Evolutionary conservation across 2,329 filamentous ascomycete species (phyloP), one percentile per base, ranked within the genome.

Genomic region (Pseudogymnoascus sp.): DNA sequence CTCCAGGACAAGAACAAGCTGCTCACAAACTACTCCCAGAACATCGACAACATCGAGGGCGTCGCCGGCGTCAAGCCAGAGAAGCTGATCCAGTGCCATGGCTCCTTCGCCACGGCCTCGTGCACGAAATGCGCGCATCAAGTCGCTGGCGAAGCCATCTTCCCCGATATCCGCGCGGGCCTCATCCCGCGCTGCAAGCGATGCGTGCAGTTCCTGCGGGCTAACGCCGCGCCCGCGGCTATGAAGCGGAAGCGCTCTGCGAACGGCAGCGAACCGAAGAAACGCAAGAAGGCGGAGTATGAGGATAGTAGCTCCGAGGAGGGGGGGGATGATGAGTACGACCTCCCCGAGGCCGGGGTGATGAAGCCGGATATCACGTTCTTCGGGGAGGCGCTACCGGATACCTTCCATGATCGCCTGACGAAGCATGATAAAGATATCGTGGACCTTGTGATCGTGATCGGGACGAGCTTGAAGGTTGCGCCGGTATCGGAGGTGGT

Each of bases 301-400:
- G 68, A 66, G n/a, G 69, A 68, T 42, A 67, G 68, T 50, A 66
- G 65, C 26, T 64, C 63, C 3, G 82, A 85, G 40, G 47, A 53
- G n/a, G 47, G 47, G 0, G 47, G 23, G 8, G 82, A 84, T 11
- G 82, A 79, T 19, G 79, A 85, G 63, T 85, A 88, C 71, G 82
- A 87, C 68, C 84, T 89, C 40, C 85, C 86, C 1, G 80, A 82
- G 59, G 83, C 86, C 2, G 91, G 90, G 64, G 86, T 96, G 73
- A 96, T 96, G 91, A 96, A 90, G 81, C 95, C 95, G 8, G 93
- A 97, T 77, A 97, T 99, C 73, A 97, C 91, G 57, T 97, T 99
- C 79, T 97, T 97, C 71, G 93, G 93, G 69, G 95, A 99, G 77
- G 83, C 87, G 61, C 86, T 99, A 1, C 93, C 93, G 0, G 86